phyloP scores from a whole-genome alignment of 306 rosid genomes.

The Quercus parvula region DNA sequence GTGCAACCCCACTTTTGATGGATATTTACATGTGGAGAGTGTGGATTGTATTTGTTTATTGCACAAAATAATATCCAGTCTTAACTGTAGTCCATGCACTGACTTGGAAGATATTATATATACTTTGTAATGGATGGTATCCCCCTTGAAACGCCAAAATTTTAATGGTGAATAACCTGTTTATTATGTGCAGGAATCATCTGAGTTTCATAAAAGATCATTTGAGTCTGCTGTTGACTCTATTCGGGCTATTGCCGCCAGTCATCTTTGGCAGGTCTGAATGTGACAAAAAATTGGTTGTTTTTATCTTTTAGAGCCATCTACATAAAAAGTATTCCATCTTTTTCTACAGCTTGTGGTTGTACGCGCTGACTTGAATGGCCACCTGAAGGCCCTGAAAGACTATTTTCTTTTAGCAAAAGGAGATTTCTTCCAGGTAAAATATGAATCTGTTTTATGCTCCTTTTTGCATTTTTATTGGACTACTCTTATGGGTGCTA shows the following conservation, averaged over 20 bases:
- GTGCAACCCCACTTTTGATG: slow-evolving; percentile 13
- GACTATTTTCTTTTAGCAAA: slow-evolving; percentile 95
- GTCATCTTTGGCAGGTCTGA: slow-evolving; percentile 98
- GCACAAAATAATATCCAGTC: not conserved
- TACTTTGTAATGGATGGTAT: slow-evolving; percentile 2
- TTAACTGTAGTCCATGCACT: not conserved
- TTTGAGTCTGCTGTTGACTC: slow-evolving; percentile 90
- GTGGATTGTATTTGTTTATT: not conserved
- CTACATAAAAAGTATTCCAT: slow-evolving; percentile 17
- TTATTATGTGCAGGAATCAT: slow-evolving; percentile 63
- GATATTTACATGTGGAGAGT: not conserved
- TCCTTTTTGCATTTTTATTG: not conserved
- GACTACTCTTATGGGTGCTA: not conserved
- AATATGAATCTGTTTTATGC: slow-evolving; percentile 18
- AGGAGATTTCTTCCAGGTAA: slow-evolving; percentile 99
- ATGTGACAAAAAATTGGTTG: slow-evolving; percentile 16
- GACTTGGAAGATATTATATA: not conserved
- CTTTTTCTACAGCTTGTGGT: slow-evolving; percentile 83
- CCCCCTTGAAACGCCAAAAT: not conserved
- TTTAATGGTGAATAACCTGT: slow-evolving; percentile 10
- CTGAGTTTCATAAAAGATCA: slow-evolving; percentile 92
- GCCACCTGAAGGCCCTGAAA: slow-evolving; percentile 89
- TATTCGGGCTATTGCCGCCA: slow-evolving; percentile 83
- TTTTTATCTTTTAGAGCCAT: slow-evolving; percentile 16
- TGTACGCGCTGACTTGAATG: slow-evolving; percentile 93